Conservation (phyloP, 2,329 filamentous ascomycete species). For the Alternaria longipes region DNA sequence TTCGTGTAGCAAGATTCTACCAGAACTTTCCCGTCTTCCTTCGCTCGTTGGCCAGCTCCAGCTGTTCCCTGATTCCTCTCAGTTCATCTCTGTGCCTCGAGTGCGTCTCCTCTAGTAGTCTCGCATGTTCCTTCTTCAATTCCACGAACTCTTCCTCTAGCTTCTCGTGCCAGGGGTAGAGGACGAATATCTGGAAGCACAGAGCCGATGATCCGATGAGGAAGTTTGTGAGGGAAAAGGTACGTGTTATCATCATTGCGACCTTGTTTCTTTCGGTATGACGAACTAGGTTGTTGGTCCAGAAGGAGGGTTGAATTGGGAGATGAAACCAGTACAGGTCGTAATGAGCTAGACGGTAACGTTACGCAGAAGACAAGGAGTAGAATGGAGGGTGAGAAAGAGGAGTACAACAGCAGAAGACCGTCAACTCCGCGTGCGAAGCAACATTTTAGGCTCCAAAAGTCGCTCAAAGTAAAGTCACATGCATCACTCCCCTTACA, state of each 20-base stretch:
- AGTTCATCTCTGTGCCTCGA: constrained; percentile 32
- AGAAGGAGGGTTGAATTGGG: not conserved
- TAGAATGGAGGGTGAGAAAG: not conserved
- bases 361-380: not conserved
- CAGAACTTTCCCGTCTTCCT: constrained; percentile 20
- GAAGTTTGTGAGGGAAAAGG: constrained; percentile 71
- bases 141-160: constrained; percentile 69
- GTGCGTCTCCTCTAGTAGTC: constrained; percentile 34
- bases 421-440: not conserved
- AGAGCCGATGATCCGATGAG: constrained; percentile 71
- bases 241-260: constrained; percentile 58
- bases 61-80: constrained; percentile 31
- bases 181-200: constrained; percentile 72
- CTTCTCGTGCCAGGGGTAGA: constrained; percentile 76
- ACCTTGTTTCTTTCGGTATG: not conserved
- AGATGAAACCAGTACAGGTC: not conserved
- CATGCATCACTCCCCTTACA: not conserved
- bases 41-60: constrained; percentile 27
- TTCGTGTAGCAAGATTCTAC: not conserved
- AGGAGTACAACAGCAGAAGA: not conserved
- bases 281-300: not conserved
- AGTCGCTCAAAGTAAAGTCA: constrained; percentile 15
- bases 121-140: constrained; percentile 66
- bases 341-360: not conserved
- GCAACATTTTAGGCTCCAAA: not conserved